phyloP scores from a whole-genome alignment of 352 stramenopile genomes.

The Pythium dissimile region DNA sequence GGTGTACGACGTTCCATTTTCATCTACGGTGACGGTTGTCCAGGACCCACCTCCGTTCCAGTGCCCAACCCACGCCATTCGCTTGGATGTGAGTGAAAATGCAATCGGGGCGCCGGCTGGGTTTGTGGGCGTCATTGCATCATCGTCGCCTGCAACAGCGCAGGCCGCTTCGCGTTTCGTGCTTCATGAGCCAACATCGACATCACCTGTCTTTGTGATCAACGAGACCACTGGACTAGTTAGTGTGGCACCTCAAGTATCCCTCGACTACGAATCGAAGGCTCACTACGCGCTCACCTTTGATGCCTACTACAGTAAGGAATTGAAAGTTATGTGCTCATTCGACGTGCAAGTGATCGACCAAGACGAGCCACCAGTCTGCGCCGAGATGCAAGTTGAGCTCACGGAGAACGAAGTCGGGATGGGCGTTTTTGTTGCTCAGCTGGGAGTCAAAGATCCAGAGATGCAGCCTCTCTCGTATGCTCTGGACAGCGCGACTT shows the following conservation, averaged over 20 bases:
- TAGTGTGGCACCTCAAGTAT: conserved; percentile 20
- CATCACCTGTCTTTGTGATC: conserved; percentile 26
- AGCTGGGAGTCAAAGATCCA: conserved; percentile 20
- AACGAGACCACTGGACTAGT: conserved; percentile 34
- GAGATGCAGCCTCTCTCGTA: conserved; percentile 16
- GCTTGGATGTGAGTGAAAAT: conserved; percentile 17
- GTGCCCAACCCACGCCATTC: conserved; percentile 15
- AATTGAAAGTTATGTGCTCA: conserved; percentile 36
- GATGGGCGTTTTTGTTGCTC: conserved; percentile 7
- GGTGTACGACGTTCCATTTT: conserved; percentile 19
- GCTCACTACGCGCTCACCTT: conserved; percentile 30
- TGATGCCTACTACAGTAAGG: conserved; percentile 31
- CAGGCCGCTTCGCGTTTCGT: background rate
- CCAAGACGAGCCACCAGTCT: conserved; percentile 45
- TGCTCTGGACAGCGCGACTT: background rate
- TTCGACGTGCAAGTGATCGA: conserved; percentile 37
- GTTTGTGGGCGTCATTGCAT: background rate
- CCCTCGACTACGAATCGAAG: conserved; percentile 39
- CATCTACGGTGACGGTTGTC: conserved; percentile 22
- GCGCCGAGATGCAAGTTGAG: conserved; percentile 12
- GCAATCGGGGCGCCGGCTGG: conserved; percentile 2
- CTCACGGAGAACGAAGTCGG: conserved; percentile 33
- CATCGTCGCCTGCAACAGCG: background rate
- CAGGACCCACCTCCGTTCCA: conserved; percentile 30
- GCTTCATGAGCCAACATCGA: background rate